Conservation (phyloP, 257 asterid genomes). For the Solanum clarkiae region DNA sequence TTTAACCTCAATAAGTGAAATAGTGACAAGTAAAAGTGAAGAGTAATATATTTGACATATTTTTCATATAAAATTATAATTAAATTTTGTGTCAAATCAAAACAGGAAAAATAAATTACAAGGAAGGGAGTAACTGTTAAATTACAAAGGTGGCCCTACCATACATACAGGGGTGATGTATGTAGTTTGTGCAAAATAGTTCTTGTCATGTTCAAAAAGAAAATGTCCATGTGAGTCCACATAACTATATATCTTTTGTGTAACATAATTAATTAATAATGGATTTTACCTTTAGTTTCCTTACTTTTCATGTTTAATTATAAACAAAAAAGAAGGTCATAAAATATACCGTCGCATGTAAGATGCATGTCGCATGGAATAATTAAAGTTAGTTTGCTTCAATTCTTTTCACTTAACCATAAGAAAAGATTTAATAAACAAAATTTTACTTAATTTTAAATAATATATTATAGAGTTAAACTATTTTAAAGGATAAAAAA, state of each 20-base stretch:
- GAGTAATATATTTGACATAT: neutral
- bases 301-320: neutral
- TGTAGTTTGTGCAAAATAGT: neutral
- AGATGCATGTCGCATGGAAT: neutral
- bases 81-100: neutral
- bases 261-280: neutral
- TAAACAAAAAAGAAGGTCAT: neutral
- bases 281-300: neutral
- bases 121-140: neutral
- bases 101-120: neutral
- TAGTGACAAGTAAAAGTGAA: too few species aligned
- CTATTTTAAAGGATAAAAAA: neutral
- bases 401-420: neutral
- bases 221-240: slow-evolving; percentile 1
- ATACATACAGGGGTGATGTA: neutral
- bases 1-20: too few species aligned
- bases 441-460: neutral
- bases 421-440: neutral
- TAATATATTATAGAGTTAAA: neutral
- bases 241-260: neutral
- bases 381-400: neutral
- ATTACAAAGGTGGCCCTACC: neutral
- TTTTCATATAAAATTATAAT: neutral
- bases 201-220: neutral
- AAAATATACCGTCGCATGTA: neutral